phyloP scores from a whole-genome alignment of 345 rosid genomes.

The Kernera saxatilis region DNA sequence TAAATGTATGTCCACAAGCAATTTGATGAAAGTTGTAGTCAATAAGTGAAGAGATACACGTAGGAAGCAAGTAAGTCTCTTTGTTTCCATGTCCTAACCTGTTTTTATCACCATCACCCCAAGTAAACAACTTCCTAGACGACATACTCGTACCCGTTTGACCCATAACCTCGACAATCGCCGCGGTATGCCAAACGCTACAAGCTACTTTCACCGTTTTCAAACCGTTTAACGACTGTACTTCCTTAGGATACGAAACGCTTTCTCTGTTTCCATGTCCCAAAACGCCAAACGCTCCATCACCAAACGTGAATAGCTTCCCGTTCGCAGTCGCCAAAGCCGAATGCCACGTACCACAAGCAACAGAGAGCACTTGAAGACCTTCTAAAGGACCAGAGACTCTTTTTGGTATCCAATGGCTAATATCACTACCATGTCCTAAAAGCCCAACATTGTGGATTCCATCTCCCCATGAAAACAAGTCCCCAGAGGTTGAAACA shows the following conservation, averaged over 20 bases:
- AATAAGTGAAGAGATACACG: constrained; percentile 74
- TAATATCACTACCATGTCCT: constrained; percentile 79
- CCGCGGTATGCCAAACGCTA: constrained; percentile 94
- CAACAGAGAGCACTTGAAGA: constrained; percentile 76
- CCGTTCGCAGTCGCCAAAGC: constrained; percentile 81
- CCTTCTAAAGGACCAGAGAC: constrained; percentile 84
- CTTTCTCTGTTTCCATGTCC: constrained; percentile 90
- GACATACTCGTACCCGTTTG: constrained; percentile 51
- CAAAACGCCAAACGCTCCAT: constrained; percentile 75
- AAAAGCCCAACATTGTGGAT: constrained; percentile 73
- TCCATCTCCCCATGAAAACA: constrained; percentile 97
- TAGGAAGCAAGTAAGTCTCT: constrained; percentile 79
- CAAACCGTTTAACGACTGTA: constrained; percentile 62
- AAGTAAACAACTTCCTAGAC: constrained; percentile 83
- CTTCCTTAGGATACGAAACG: constrained; percentile 65
- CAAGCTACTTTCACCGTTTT: constrained; percentile 90
- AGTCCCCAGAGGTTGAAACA: constrained; percentile 72
- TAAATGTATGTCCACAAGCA: constrained; percentile 82
- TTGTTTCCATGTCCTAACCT: constrained; percentile 90
- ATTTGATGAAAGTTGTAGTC: constrained; percentile 90
- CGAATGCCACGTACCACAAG: constrained; percentile 96
- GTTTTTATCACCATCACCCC: constrained; percentile 95
- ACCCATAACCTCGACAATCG: constrained; percentile 76
- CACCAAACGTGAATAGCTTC: constrained; percentile 88
- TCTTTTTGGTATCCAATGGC: constrained; percentile 95